Percentiles rank a stretch among this genome's conserved stretches.
These are phyloP conservation scores for Fraxinus ornus DNA, from an alignment of 305 asterid species.

Conservation along the genomic window DNA sequence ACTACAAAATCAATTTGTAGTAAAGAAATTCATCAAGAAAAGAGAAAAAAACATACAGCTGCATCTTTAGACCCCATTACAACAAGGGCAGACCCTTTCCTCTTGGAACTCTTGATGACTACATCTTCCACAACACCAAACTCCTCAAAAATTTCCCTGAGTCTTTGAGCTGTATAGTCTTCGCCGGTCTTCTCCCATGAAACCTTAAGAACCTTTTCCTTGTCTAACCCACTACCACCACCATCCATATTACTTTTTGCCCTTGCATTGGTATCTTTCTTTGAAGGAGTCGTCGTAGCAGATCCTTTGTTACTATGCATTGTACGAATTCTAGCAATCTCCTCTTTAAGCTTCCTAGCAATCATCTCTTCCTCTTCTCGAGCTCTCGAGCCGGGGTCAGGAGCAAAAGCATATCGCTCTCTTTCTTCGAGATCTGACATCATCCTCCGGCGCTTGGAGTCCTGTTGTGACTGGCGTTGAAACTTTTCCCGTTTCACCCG, in stretches of 20 bases:
- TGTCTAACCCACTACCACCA: slow-evolving; percentile 44
- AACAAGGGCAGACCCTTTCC: slow-evolving; percentile 80
- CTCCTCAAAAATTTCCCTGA: slow-evolving; percentile 56
- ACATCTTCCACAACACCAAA: slow-evolving; percentile 89
- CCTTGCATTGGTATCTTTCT: slow-evolving; percentile 29
- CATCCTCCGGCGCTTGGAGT: slow-evolving; percentile 72
- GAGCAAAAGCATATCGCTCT: slow-evolving; percentile 62
- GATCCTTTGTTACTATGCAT: slow-evolving; percentile 47
- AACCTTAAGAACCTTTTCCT: slow-evolving; percentile 69
- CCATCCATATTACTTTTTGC: slow-evolving; percentile 28
- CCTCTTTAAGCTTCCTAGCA: slow-evolving; percentile 60
- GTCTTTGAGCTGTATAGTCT: slow-evolving; percentile 58
- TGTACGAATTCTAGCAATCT: slow-evolving; percentile 62
- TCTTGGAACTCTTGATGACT: slow-evolving; percentile 67
- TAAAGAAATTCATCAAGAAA: background rate
- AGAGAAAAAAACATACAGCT: slow-evolving; percentile 40
- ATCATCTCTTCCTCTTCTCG: slow-evolving; percentile 64
- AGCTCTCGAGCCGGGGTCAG: slow-evolving; percentile 46
- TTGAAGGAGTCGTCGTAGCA: slow-evolving; percentile 31
- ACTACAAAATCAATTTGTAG: background rate
- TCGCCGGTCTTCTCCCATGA: slow-evolving; percentile 75
- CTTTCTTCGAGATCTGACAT: slow-evolving; percentile 86
- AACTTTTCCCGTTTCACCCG: slow-evolving; percentile 62
- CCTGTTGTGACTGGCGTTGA: slow-evolving; percentile 63
- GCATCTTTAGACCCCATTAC: slow-evolving; percentile 76